Base-by-base conservation (phyloP, 208 protist genomes). In the Balamuthia mandrillaris region DNA sequence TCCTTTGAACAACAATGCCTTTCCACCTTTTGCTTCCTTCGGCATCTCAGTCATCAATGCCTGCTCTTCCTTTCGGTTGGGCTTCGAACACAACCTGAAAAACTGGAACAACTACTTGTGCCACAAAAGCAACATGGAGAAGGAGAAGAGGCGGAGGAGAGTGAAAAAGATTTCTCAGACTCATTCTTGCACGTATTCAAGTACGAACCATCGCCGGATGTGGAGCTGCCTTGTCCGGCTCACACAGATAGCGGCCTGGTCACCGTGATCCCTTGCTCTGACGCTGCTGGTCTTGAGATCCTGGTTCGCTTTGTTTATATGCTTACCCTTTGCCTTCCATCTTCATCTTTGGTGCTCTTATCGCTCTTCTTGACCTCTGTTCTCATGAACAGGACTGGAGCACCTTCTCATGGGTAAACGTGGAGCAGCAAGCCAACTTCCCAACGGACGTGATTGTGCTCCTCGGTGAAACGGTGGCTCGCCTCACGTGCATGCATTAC, bases 221-320 rank as follows among this genome's bases (percentile, higher is more conserved):
- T 72, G 18, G 37, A 18, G 37, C 16, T 45, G 33, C 63, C 63
- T 3, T 72, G 63, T 16, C 63, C 63, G 33, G 37, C 63, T 4
- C 63, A 72, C 63, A 72, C 63, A 14, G 63, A 72, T 41, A 72
- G 63, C 63, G 63, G 63, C 5, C 63, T 72, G 7, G 63, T 72
- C 37, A 72, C 63, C 16, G n/a, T 72, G 37, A 72, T 72, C 37
- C 63, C 63, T 4, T 72, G 63, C 63, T 33, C 63, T 18, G 37
- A 72, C n/a, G n/a, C 9, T n/a, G 18, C 63, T n/a, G 63, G 63
- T 27, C 63, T 72, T 10, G 63, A 72, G 31, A 47, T 72, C 5
- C 37, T 72, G 31, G 63, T 72, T 29, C 63, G 12, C 12, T 3
- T n/a, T 7, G 3, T 10, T 47, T 63, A n/a, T n/a, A n/a, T n/a